These are phyloP conservation scores for Candida nemodendra DNA, from an alignment of 805 yeast genomes.

Conservation along the genomic window DNA sequence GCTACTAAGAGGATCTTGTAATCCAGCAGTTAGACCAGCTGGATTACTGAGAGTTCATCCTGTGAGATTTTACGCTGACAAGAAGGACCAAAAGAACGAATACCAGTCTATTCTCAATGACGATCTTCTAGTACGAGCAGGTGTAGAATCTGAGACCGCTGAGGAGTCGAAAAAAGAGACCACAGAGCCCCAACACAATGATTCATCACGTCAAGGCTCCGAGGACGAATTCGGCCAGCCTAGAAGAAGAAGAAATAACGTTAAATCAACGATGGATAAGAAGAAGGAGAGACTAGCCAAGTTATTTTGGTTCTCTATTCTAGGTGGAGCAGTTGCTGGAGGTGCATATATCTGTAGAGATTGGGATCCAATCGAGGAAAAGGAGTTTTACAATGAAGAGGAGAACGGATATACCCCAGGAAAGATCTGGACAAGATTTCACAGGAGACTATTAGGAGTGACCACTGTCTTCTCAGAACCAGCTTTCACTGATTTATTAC, in stretches of 20 bases:
- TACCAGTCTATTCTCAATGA: constrained; percentile 67
- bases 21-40: background rate
- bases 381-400: constrained; percentile 37
- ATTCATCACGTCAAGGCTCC: constrained; percentile 2
- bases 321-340: constrained; percentile 54
- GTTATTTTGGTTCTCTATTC: constrained; percentile 59
- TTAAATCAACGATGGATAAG: constrained; percentile 66
- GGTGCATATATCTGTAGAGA: constrained; percentile 72
- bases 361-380: constrained; percentile 79
- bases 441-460: constrained; percentile 68
- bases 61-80: constrained; percentile 22
- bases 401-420: constrained; percentile 70
- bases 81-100: constrained; percentile 25
- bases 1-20: constrained; percentile 1
- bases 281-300: constrained; percentile 83
- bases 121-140: constrained; percentile 80
- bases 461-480: constrained; percentile 90
- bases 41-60: constrained; percentile 4
- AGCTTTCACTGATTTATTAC: constrained; percentile 86
- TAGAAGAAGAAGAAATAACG: constrained; percentile 51
- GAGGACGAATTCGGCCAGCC: constrained; percentile 35
- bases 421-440: constrained; percentile 66
- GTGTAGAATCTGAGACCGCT: constrained; percentile 39
- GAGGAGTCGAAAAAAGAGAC: constrained; percentile 14
- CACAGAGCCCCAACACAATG: constrained; percentile 3